phyloP scores from a whole-genome alignment of 495 filamentous ascomycete genomes.

The Staphylotrichum longicolle region DNA sequence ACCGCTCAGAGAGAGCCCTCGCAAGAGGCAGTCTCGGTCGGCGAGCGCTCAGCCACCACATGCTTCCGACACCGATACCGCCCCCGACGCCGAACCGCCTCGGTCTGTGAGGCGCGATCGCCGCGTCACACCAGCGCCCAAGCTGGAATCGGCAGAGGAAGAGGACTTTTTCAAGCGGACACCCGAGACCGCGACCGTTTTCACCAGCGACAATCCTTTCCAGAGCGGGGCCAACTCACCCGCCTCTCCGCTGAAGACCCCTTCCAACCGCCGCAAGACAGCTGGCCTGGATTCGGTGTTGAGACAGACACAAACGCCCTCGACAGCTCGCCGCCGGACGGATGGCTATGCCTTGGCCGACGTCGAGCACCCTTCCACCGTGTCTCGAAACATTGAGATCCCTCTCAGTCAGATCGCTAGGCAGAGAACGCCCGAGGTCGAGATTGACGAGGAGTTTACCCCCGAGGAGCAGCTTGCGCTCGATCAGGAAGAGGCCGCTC shows the following conservation, averaged over 20 bases:
- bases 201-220: constrained; percentile 90
- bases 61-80: constrained; percentile 52
- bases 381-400: constrained; percentile 51
- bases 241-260: constrained; percentile 35
- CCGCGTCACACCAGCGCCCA: constrained; percentile 44
- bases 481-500: constrained; percentile 54
- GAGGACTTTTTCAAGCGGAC: constrained; percentile 45
- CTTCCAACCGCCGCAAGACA: constrained; percentile 43
- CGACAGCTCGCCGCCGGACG: constrained; percentile 36
- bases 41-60: constrained; percentile 45
- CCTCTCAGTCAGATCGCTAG: constrained; percentile 33
- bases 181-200: constrained; percentile 57
- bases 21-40: constrained; percentile 52
- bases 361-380: constrained; percentile 21
- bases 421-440: constrained; percentile 39
- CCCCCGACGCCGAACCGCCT: constrained; percentile 38
- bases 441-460: constrained; percentile 86
- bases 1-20: constrained; percentile 43
- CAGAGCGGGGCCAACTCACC: constrained; percentile 68
- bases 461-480: constrained; percentile 83
- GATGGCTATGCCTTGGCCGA: constrained; percentile 33
- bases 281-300: constrained; percentile 27
- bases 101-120: constrained; percentile 29
- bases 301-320: constrained; percentile 28
- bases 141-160: constrained; percentile 43